Base-by-base conservation (phyloP, 192 early-diverging fungal species). In the Entophlyctis helioformis region DNA sequence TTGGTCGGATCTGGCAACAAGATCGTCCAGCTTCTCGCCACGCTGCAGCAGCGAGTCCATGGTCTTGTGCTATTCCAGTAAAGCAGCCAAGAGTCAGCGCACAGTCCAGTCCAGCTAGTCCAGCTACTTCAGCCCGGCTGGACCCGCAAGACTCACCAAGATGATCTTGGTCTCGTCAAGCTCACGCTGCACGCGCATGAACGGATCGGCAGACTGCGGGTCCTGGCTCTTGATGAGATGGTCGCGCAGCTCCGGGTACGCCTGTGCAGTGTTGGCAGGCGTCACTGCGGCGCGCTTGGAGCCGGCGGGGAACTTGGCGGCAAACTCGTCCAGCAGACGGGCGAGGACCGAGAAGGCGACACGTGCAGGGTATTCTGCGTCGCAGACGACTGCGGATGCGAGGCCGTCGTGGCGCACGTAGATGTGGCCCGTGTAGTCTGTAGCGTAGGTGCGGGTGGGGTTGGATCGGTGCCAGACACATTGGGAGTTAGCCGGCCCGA, bases 161-260 rank as follows among this genome's bases (percentile, higher is more conserved):
- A 98, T 83, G 34, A 80, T 81, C 62, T 90, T 98, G 9, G 94
- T 98, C 62, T 98, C 89, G 53, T 98, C 94, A 66, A 98, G 62
- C 62, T 98, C 92, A 54, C 78, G 74, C 68, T 96, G 94, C 35
- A 98, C 87, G 55, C 78, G 75, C 79, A 94, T 80, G 48, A 96
- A 87, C 2, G 81, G 86, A 62, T 98, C 92, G 6, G 83, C 83
- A 46, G 82, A 77, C 43, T 87, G 76, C 29, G 94, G 94, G 62
- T 96, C 87, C 76, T 98, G 92, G 54, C 83, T 87, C 54, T 83
- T 85, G 1, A 24, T 48, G 23, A 98, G 54, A 43, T 85, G 84
- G 22, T 70, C 64, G 39, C 71, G 64, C 26, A 95, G 55, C 57
- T 84, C 79, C 13, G 86, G 82, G 51, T 80, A 94, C 37, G 48